Percentiles rank a stretch among this genome's conserved stretches.
Conservation (phyloP, 768 basidiomycete genomes). For the Tylopilus rubrobrunneus region DNA sequence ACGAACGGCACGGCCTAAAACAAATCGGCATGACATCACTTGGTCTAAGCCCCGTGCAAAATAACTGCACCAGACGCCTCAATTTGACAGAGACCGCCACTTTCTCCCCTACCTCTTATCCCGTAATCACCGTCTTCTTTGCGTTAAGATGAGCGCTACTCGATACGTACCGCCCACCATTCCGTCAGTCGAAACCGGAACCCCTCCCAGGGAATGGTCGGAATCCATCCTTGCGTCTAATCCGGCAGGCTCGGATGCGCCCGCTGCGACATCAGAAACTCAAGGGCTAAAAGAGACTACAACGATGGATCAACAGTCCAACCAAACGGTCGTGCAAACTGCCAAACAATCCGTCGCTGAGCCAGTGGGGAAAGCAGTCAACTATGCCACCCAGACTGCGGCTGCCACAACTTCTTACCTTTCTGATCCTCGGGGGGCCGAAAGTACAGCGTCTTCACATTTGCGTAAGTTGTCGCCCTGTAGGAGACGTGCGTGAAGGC, state of each 20-base stretch:
- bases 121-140: background rate
- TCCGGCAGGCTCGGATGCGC: background rate
- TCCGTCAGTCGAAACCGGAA: constrained; percentile 14
- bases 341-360: constrained; percentile 2
- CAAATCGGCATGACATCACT: constrained; percentile 27
- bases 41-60: constrained; percentile 8
- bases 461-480: constrained; percentile 9
- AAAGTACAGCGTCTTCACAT: background rate
- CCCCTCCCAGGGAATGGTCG: constrained; percentile 17
- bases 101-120: background rate
- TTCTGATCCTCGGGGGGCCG: background rate
- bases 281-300: background rate
- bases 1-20: constrained; percentile 10
- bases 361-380: background rate
- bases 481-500: background rate
- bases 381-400: background rate
- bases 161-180: constrained; percentile 13
- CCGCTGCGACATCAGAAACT: background rate
- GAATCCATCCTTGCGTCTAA: constrained; percentile 16
- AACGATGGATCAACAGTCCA: background rate
- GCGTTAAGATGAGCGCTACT: constrained; percentile 10
- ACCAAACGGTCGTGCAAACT: background rate
- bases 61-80: background rate
- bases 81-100: constrained; percentile 5
- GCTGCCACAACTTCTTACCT: constrained; percentile 3